Conservation (phyloP, 176 grass and related monocot genomes). For the Puya raimondii region DNA sequence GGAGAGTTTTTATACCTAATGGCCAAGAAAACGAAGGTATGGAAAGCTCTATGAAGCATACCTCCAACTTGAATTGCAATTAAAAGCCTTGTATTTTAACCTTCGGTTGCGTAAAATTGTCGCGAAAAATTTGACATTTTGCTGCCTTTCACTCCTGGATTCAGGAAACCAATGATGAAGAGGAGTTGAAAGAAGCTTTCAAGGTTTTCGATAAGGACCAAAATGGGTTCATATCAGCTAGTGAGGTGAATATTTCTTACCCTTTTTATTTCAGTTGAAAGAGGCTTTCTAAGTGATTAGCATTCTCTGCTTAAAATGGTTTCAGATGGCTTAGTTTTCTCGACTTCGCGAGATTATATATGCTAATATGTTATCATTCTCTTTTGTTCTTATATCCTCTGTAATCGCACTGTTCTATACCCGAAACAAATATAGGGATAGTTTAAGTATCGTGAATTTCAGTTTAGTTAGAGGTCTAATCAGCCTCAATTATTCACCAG, state of each 20-base stretch:
- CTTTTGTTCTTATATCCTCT: no score
- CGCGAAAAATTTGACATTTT: background rate
- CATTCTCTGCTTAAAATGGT: no score
- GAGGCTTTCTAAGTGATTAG: no score
- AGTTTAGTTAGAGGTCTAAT: no score
- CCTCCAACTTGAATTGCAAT: background rate
- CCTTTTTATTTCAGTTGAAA: background rate
- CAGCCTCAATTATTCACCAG: no score
- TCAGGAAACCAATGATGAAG: conserved; percentile 49
- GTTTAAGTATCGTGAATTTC: no score
- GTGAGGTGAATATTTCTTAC: conserved; percentile 37
- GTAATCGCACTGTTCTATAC: no score
- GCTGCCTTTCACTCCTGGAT: background rate
- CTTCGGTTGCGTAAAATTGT: background rate
- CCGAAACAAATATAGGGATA: no score
- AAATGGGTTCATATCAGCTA: conserved; percentile 72
- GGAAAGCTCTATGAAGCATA: background rate
- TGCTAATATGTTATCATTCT: no score
- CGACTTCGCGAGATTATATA: no score
- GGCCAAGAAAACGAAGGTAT: conserved; percentile 55
- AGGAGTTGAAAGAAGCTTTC: conserved; percentile 77
- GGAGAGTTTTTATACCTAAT: conserved; percentile 53
- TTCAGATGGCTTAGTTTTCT: no score
- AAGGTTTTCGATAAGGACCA: conserved; percentile 66
- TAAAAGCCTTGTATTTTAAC: background rate